Percentiles rank a stretch among this genome's conserved stretches.
phyloP scores from a whole-genome alignment of 1,284 basidiomycete species.

The Ganoderma lucidum region DNA sequence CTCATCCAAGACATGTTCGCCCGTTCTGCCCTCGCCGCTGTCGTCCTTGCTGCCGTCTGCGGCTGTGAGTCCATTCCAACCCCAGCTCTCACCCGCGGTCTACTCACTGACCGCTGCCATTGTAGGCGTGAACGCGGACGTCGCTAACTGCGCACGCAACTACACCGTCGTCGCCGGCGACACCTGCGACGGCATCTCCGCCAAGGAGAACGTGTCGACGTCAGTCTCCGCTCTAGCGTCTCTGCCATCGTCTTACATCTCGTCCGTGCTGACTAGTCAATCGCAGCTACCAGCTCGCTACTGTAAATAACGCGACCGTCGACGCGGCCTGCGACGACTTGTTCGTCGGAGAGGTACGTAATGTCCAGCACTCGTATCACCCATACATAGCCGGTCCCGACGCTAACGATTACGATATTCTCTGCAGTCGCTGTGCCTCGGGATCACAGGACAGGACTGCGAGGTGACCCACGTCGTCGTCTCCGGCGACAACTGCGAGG shows the following conservation, averaged over 20 bases:
- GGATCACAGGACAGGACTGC: slow-evolving; percentile 31
- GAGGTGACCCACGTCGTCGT: slow-evolving; percentile 39
- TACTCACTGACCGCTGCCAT: neutral
- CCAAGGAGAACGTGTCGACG: slow-evolving; percentile 68
- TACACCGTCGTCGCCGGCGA: slow-evolving; percentile 68
- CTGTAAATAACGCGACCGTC: slow-evolving; percentile 59
- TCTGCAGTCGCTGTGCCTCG: slow-evolving; percentile 27
- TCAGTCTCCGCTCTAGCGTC: slow-evolving; percentile 37
- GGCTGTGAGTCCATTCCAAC: slow-evolving; percentile 5
- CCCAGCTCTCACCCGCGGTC: neutral
- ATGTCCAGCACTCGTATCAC: too few relatives aligned
- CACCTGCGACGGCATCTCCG: slow-evolving; percentile 73
- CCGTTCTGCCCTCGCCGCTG: slow-evolving; percentile 12
- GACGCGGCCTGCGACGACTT: slow-evolving; percentile 64
- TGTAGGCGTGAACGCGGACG: slow-evolving; percentile 19
- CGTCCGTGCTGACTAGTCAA: slow-evolving; percentile 43
- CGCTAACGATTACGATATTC: too few relatives aligned
- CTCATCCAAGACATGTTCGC: slow-evolving; percentile 17
- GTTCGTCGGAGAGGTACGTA: slow-evolving; percentile 44
- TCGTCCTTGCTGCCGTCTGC: slow-evolving; percentile 6
- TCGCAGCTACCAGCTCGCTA: slow-evolving; percentile 71
- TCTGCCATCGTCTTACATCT: slow-evolving; percentile 2
- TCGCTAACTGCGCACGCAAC: slow-evolving; percentile 60
- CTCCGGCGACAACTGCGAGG: slow-evolving; percentile 50
- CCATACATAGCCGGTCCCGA: neutral